A percentile compares a stretch with the other conserved stretches of the same genome.
Evolutionary conservation across 2,329 filamentous ascomycete species (phyloP).

Genomic region (Chrysoporthe cubensis): DNA sequence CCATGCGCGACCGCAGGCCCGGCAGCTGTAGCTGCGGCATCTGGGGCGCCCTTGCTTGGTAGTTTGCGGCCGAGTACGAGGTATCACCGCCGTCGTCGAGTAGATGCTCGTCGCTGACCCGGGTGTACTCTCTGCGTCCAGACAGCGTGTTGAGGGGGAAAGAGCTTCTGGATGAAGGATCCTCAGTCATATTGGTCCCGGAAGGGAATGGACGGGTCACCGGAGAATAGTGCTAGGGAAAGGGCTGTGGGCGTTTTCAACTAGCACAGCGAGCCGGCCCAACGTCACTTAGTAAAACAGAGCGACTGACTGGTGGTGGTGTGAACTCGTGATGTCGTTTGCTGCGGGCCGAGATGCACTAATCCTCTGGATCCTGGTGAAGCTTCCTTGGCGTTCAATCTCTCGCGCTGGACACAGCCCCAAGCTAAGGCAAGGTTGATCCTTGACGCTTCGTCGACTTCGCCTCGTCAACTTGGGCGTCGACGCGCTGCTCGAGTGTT

Average conservation of each 20-base stretch:
- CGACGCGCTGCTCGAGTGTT: too few species aligned
- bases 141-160: slow-evolving; percentile 25
- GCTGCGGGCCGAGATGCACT: not conserved
- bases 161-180: slow-evolving; percentile 16
- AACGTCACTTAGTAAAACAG: too few species aligned
- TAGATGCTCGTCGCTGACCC: slow-evolving; percentile 6
- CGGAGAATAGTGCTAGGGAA: not conserved
- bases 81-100: slow-evolving; percentile 16
- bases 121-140: slow-evolving; percentile 19
- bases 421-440: too few species aligned
- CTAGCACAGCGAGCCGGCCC: too few species aligned
- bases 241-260: too few species aligned
- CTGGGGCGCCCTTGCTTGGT: not conserved
- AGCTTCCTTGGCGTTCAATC: too few species aligned
- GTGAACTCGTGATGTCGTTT: not conserved
- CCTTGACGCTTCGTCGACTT: too few species aligned
- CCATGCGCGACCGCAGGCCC: slow-evolving; percentile 21
- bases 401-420: too few species aligned
- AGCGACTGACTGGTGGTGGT: too few species aligned
- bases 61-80: slow-evolving; percentile 14
- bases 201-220: not conserved
- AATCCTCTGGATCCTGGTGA: not conserved
- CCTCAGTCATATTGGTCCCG: slow-evolving; percentile 10
- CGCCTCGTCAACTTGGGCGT: too few species aligned
- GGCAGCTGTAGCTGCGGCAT: slow-evolving; percentile 24